Evolutionary conservation across 2,329 filamentous ascomycete genomes (phyloP).

Genomic region (Akanthomyces lecanii): DNA sequence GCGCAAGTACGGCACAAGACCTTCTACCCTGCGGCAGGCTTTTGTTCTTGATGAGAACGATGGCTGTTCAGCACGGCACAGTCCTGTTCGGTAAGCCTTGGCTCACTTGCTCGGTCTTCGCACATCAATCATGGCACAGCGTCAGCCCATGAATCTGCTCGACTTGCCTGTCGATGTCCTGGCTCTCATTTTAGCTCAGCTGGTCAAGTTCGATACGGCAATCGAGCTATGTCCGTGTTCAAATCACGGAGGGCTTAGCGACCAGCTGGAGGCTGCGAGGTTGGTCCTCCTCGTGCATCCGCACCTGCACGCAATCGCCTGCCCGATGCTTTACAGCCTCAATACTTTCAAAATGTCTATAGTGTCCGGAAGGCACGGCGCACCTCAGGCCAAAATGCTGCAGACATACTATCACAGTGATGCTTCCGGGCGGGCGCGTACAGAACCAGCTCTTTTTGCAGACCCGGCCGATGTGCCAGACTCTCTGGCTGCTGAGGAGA

Average conservation of each 20-base stretch:
- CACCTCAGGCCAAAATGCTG: conserved; percentile 26
- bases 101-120: background rate
- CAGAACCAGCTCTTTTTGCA: conserved; percentile 5
- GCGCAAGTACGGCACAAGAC: background rate
- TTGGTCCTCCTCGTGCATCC: conserved; percentile 32
- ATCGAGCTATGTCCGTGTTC: conserved; percentile 30
- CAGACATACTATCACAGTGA: conserved; percentile 13
- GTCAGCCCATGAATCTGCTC: conserved; percentile 25
- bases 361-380: conserved; percentile 24
- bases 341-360: conserved; percentile 31
- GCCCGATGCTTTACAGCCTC: conserved; percentile 29
- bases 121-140: background rate
- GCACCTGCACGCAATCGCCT: conserved; percentile 29
- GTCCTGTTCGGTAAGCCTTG: background rate
- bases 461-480: background rate
- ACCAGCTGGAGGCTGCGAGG: conserved; percentile 23
- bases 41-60: background rate
- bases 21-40: background rate
- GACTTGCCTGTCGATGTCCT: conserved; percentile 33
- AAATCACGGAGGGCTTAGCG: background rate
- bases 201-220: conserved; percentile 24
- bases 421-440: background rate
- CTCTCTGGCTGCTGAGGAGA: conserved; percentile 17
- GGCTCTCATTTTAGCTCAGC: conserved; percentile 28
- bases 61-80: background rate